phyloP scores from a whole-genome alignment of 169 alveolate genomes.

The Cryptosporidium parvum region DNA sequence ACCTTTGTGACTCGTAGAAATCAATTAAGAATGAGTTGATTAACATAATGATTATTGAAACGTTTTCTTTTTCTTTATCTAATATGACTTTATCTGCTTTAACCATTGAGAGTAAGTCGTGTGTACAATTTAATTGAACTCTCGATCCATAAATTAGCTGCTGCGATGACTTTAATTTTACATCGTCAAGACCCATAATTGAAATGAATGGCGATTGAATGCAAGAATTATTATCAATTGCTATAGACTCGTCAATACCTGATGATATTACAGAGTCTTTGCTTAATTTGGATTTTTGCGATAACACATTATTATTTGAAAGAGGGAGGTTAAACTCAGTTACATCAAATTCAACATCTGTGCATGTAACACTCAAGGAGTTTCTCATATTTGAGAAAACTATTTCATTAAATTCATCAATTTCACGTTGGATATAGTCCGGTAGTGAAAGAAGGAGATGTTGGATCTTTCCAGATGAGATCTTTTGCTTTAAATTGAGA shows the following conservation, averaged over 20 bases:
- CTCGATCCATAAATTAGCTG: constrained; percentile 55
- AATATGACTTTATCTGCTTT: constrained; percentile 28
- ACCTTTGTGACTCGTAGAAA: constrained; percentile 72
- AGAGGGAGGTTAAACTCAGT: constrained; percentile 48
- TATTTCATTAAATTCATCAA: constrained; percentile 36
- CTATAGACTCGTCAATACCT: background rate
- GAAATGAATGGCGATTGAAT: constrained; percentile 72
- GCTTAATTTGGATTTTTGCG: background rate
- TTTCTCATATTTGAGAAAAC: constrained; percentile 34
- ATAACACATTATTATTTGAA: constrained; percentile 25
- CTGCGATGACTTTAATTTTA: constrained; percentile 28
- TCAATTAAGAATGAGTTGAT: constrained; percentile 63
- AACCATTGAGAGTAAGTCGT: constrained; percentile 34
- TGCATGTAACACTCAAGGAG: constrained; percentile 43
- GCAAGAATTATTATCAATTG: constrained; percentile 17
- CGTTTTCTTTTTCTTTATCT: constrained; percentile 13
- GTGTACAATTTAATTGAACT: constrained; percentile 44
- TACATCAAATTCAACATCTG: constrained; percentile 20
- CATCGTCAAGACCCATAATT: constrained; percentile 24
- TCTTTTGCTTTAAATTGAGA: constrained; percentile 10
- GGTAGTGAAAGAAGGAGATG: constrained; percentile 67
- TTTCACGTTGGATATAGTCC: constrained; percentile 30
- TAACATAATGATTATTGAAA: constrained; percentile 10
- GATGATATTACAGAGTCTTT: constrained; percentile 7
- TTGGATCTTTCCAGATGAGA: constrained; percentile 46